These are phyloP conservation scores for Przewalskia tangutica DNA, from an alignment of 257 asterid species.

Conservation along the genomic window DNA sequence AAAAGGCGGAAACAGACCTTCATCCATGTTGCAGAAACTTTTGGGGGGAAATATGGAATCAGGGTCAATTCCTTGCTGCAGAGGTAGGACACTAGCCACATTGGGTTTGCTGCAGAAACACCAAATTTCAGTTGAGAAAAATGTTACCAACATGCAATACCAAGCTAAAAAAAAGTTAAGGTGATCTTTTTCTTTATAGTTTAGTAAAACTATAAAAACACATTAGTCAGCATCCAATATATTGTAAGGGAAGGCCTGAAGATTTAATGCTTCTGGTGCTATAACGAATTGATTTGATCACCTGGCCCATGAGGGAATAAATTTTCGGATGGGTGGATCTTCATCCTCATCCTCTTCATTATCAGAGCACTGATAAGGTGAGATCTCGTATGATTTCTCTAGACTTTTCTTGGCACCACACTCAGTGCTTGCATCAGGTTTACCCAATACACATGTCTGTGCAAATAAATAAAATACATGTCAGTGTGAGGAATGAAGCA, in stretches of 20 bases:
- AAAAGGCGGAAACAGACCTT: constrained; percentile 25
- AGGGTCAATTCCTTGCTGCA: constrained; percentile 50
- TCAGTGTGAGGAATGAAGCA: constrained; percentile 14
- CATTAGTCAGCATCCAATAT: not conserved
- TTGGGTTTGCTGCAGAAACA: constrained; percentile 56
- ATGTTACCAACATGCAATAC: not conserved
- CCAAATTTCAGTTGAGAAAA: not conserved
- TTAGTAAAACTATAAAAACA: not conserved
- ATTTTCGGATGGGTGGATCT: constrained; percentile 43
- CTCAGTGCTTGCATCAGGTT: constrained; percentile 33
- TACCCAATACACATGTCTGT: constrained; percentile 36
- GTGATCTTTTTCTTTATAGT: not conserved
- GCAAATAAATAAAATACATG: constrained; percentile 15
- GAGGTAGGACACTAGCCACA: constrained; percentile 48
- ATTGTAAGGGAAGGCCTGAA: not conserved
- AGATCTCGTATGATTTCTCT: constrained; percentile 77
- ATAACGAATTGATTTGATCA: constrained; percentile 18
- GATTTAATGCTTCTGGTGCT: not conserved
- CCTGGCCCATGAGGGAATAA: constrained; percentile 96
- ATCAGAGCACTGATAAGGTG: constrained; percentile 91
- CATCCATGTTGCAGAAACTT: constrained; percentile 57
- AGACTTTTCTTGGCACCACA: constrained; percentile 18
- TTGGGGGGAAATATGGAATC: constrained; percentile 45
- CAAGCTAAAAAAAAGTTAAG: not conserved
- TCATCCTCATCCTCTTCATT: constrained; percentile 63